Percentiles rank a stretch among this genome's conserved stretches.
Evolutionary conservation across 768 basidiomycete genomes (phyloP).

Genomic region (Podaxis mareebaensis): DNA sequence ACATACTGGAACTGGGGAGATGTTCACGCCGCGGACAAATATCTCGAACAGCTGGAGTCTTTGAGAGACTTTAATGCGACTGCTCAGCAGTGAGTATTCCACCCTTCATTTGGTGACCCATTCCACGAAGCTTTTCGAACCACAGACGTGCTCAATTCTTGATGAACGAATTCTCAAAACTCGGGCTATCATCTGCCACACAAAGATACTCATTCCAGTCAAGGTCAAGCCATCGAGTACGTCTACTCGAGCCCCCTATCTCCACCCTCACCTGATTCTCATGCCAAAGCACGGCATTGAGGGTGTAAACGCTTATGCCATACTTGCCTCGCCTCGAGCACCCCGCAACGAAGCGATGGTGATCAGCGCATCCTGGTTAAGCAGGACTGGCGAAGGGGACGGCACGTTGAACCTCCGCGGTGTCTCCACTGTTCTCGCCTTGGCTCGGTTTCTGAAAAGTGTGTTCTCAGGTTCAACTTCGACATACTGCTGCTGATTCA

Average conservation of each 20-base stretch:
- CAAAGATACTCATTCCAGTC: conserved; percentile 67
- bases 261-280: conserved; percentile 6
- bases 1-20: conserved; percentile 93
- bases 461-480: conserved; percentile 21
- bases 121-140: background rate
- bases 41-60: conserved; percentile 67
- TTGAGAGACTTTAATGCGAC: conserved; percentile 65
- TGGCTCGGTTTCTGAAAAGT: conserved; percentile 89
- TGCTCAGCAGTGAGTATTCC: conserved; percentile 63
- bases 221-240: conserved; percentile 44
- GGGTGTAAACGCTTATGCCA: conserved; percentile 83
- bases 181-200: conserved; percentile 70
- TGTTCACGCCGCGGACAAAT: conserved; percentile 84
- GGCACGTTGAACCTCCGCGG: conserved; percentile 80
- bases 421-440: conserved; percentile 76
- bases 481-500: background rate
- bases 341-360: conserved; percentile 94
- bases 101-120: background rate
- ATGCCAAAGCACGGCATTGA: conserved; percentile 41
- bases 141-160: conserved; percentile 68
- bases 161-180: conserved; percentile 62
- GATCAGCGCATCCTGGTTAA: conserved; percentile 89
- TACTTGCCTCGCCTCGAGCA: conserved; percentile 82
- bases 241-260: conserved; percentile 21
- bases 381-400: conserved; percentile 57